These are phyloP conservation scores for Kwoniella europaea DNA, from an alignment of 768 basidiomycete species.

Conservation along the genomic window DNA sequence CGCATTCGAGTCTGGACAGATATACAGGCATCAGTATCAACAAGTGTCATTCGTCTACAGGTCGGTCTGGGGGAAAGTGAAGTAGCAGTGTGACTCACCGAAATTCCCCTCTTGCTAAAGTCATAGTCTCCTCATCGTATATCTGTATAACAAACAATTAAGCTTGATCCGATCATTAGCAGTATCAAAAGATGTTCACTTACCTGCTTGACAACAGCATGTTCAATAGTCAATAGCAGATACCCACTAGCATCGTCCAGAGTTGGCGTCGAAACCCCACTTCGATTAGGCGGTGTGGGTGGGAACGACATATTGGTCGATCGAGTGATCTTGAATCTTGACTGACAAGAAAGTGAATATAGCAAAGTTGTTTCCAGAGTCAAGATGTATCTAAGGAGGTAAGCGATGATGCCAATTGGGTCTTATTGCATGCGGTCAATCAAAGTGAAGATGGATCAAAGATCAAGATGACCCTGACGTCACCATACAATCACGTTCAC, in stretches of 20 bases:
- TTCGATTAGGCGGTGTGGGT: conserved; percentile 5
- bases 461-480: too few relatives aligned
- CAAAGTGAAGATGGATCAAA: too few relatives aligned
- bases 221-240: conserved; percentile 52
- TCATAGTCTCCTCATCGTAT: conserved; percentile 43
- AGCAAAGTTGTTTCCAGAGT: too few relatives aligned
- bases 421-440: too few relatives aligned
- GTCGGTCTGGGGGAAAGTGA: background rate
- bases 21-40: background rate
- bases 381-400: too few relatives aligned
- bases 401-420: too few relatives aligned
- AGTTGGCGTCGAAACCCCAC: conserved; percentile 33
- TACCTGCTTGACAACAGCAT: conserved; percentile 52
- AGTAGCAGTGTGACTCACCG: conserved; percentile 28
- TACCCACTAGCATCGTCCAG: conserved; percentile 47
- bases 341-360: too few relatives aligned
- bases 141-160: conserved; percentile 20
- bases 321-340: too few relatives aligned
- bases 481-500: too few relatives aligned
- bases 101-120: conserved; percentile 51
- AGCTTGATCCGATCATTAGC: too few relatives aligned
- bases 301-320: background rate
- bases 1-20: conserved; percentile 66
- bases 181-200: background rate
- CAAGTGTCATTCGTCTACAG: background rate